Evolutionary conservation across 108 stramenopile genomes (phyloP).

Genomic region (Nitzschia inconspicua): DNA sequence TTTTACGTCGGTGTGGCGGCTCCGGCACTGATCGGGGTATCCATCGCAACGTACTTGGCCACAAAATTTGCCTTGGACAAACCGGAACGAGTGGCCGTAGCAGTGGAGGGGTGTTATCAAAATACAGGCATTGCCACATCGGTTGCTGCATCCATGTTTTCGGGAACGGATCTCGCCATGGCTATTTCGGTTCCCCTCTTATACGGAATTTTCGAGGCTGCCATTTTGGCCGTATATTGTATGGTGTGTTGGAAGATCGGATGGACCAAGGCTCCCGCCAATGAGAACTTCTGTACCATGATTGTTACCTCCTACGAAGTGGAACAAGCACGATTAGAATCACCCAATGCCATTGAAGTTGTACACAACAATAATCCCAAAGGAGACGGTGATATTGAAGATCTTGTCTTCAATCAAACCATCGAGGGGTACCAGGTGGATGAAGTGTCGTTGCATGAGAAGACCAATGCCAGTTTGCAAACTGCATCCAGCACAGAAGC

Average conservation of each 20-base stretch:
- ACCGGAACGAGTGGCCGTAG: constrained; percentile 83
- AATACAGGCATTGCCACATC: constrained; percentile 84
- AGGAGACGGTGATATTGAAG: constrained; percentile 25
- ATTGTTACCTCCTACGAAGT: constrained; percentile 50
- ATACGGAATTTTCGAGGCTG: constrained; percentile 63
- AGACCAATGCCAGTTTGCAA: constrained; percentile 22
- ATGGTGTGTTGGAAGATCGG: constrained; percentile 59
- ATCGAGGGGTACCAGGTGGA: constrained; percentile 39
- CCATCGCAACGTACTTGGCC: constrained; percentile 58
- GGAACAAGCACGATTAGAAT: constrained; percentile 31
- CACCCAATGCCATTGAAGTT: constrained; percentile 46
- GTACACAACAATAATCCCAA: constrained; percentile 22
- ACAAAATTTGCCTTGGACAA: constrained; percentile 57
- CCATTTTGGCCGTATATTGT: constrained; percentile 63
- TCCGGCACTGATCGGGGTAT: constrained; percentile 64
- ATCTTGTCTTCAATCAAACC: constrained; percentile 39
- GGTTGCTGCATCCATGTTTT: constrained; percentile 80
- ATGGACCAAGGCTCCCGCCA: constrained; percentile 74
- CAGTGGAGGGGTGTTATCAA: constrained; percentile 86
- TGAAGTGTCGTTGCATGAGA: constrained; percentile 31
- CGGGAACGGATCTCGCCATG: constrained; percentile 26
- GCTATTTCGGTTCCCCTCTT: constrained; percentile 74
- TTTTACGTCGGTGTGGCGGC: constrained; percentile 78
- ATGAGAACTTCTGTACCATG: constrained; percentile 45
- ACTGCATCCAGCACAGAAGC: constrained; percentile 2